Evolutionary conservation across 2,329 filamentous ascomycete species (phyloP).

Genomic region (Teratosphaeria destructans): DNA sequence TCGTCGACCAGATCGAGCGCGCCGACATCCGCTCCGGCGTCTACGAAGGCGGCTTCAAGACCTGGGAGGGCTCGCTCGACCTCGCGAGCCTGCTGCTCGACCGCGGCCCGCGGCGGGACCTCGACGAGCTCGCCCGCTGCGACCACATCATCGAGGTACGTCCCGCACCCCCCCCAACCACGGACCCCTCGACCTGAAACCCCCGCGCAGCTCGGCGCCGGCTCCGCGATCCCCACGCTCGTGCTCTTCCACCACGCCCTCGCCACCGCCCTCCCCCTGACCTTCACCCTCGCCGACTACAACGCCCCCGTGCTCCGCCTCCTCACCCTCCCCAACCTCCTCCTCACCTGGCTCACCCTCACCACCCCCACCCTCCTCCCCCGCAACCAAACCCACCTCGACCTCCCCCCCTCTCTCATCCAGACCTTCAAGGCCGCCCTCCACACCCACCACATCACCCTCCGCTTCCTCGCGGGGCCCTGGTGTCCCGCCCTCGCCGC

Average conservation of each 20-base stretch:
- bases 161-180: no score
- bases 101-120: slow-evolving; percentile 37
- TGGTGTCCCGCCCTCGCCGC: slow-evolving; percentile 56
- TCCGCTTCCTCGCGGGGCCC: slow-evolving; percentile 63
- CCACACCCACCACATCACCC: slow-evolving; percentile 37
- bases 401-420: slow-evolving; percentile 43
- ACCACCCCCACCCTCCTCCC: slow-evolving; percentile 2
- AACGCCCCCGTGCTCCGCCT: slow-evolving; percentile 68
- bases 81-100: slow-evolving; percentile 55
- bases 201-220: slow-evolving; percentile 58
- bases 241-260: slow-evolving; percentile 57
- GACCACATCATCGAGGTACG: slow-evolving; percentile 39
- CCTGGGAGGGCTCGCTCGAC: slow-evolving; percentile 78
- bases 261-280: slow-evolving; percentile 38
- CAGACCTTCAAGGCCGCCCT: slow-evolving; percentile 50
- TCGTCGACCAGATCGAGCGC: slow-evolving; percentile 52
- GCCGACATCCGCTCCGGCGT: slow-evolving; percentile 72
- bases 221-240: slow-evolving; percentile 63
- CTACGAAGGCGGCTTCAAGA: slow-evolving; percentile 83
- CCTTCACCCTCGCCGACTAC: slow-evolving; percentile 66
- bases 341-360: slow-evolving; percentile 51
- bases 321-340: slow-evolving; percentile 68
- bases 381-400: slow-evolving; percentile 46
- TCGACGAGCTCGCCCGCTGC: slow-evolving; percentile 39
- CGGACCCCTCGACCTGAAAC: background rate